Evolutionary conservation across 768 basidiomycete species (phyloP).

Genomic region (Cubamyces lactineus): DNA sequence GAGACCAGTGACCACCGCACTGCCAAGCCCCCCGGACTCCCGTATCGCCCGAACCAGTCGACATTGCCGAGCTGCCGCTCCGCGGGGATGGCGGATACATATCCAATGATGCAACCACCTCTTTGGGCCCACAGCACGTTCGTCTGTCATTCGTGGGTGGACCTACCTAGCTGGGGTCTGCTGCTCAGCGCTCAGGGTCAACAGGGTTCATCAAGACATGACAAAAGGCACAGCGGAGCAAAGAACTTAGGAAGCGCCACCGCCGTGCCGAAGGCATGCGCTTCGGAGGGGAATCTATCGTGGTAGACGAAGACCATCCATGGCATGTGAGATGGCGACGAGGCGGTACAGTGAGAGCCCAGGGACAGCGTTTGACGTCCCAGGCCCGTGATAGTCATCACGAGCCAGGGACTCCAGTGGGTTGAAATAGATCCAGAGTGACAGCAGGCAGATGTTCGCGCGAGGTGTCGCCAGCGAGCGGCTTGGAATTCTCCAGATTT

Average conservation of each 20-base stretch:
- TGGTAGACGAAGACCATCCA: not conserved
- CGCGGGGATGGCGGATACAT: no score
- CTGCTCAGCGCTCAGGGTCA: no score
- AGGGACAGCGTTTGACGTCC: not conserved
- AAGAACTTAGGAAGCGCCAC: not conserved
- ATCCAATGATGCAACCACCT: not conserved
- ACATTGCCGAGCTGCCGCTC: no score
- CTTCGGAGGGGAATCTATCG: not conserved
- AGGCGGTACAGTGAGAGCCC: not conserved
- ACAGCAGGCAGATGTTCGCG: not conserved
- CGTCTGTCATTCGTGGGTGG: slow-evolving; percentile 17
- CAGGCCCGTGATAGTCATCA: slow-evolving; percentile 1
- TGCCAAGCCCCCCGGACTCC: no score
- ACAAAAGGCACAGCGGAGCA: not conserved
- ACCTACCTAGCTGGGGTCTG: not conserved
- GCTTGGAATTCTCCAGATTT: no score
- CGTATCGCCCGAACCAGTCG: no score
- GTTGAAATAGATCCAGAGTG: not conserved
- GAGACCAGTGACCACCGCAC: no score
- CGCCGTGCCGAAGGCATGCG: not conserved
- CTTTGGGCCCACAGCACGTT: slow-evolving; percentile 10
- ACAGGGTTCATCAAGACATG: not conserved
- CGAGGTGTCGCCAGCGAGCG: not conserved
- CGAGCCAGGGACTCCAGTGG: slow-evolving; percentile 8
- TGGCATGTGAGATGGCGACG: not conserved